Evolutionary conservation across 345 rosid species (phyloP).

Genomic region (Cochlearia excelsa): DNA sequence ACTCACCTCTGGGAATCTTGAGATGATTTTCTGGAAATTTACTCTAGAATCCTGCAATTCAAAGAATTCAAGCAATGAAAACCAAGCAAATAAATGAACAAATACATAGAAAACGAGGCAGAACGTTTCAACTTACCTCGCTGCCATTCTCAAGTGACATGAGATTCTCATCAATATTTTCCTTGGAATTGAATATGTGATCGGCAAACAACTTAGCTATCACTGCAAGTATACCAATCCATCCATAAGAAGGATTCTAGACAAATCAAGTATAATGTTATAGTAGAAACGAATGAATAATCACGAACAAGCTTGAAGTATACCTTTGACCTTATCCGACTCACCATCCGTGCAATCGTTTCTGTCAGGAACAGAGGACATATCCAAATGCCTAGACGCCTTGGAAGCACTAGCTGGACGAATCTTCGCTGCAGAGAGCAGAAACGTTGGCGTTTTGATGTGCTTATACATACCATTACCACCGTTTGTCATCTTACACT

Average conservation of each 20-base stretch:
- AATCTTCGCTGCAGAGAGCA: slow-evolving; percentile 45
- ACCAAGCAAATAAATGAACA: slow-evolving; percentile 10
- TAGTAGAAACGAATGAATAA: too few relatives aligned
- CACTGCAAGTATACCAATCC: slow-evolving; percentile 41
- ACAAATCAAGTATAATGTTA: too few relatives aligned
- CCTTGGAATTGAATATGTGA: slow-evolving; percentile 59
- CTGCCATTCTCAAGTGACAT: slow-evolving; percentile 38
- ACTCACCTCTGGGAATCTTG: slow-evolving; percentile 60
- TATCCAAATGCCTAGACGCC: slow-evolving; percentile 59
- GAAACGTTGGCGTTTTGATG: slow-evolving; percentile 55
- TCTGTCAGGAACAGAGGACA: slow-evolving; percentile 25
- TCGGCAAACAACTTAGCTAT: slow-evolving; percentile 53
- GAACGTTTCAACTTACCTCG: slow-evolving; percentile 41
- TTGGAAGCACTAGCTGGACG: slow-evolving; percentile 38
- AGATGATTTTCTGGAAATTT: slow-evolving; percentile 46
- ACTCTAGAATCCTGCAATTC: slow-evolving; percentile 48
- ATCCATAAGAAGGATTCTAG: too few relatives aligned
- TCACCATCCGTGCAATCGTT: slow-evolving; percentile 37
- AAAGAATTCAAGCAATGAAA: too few relatives aligned
- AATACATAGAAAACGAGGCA: background rate
- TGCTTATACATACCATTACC: slow-evolving; percentile 56
- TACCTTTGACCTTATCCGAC: slow-evolving; percentile 50
- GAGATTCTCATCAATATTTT: slow-evolving; percentile 59
- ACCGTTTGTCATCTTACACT: slow-evolving; percentile 52
- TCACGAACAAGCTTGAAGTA: background rate